Evolutionary conservation across 1,139 yeast species (phyloP), one percentile per base, ranked within the genome.

Genomic region (Debaryomyces fabryi): DNA sequence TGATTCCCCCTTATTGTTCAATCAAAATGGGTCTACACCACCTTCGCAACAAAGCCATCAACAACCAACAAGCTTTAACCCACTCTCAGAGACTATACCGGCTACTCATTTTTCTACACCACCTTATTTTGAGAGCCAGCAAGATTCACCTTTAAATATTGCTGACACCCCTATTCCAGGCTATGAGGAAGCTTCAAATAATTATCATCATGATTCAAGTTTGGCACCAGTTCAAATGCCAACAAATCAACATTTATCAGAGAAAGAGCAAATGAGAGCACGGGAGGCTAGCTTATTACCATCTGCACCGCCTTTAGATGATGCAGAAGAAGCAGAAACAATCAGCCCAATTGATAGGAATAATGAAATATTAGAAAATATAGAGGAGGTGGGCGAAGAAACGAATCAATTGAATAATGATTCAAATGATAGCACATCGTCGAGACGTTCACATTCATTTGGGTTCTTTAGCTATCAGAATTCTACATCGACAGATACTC

Each of bases 281-380:
- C 75, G 75, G 50, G 90, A 84, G 58, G 74, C 76, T 30, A 76
- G 86, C 12, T 68, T 85, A 37, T 59, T 84, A 33, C 90, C 91
- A 0, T 83, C 89, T 0, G 83, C 78, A 34, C 88, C 89, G 0
- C 76, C 69, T 3, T 56, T 67, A 23, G 69, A 59, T 25, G 60
- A 60, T 10, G 55, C 58, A 6, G 68, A 62, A 25, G 62, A 55
- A 7, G 53, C 53, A n/a, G 56, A 53, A 8, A 30, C 43, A 9
- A 29, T 30, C 15, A 40, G 43, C 15, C 43, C 43, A n/a, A 30
- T 30, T 13, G 43, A 40, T 29, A 40, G 29, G 13, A 29, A 29
- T 29, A 32, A 40, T 29, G 43, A 40, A 18, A 40, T 34, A 23
- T 37, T 44, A 16, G 45, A 37, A 25, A 44, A 44, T 38, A 44